Evolutionary conservation across 768 basidiomycete genomes (phyloP).

Genomic region (Lactarius psammicola): DNA sequence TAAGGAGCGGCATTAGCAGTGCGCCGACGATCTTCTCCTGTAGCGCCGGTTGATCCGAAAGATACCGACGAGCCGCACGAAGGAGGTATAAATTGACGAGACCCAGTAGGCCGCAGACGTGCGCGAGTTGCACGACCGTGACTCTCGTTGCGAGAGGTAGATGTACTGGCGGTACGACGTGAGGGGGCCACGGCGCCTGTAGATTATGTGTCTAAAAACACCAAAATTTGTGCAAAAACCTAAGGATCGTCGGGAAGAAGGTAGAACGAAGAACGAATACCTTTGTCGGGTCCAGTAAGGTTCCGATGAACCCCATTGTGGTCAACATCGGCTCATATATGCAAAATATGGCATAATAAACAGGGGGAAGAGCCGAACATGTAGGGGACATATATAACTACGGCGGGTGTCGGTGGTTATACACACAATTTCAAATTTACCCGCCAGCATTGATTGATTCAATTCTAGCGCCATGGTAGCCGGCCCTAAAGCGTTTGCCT

Average conservation of each 20-base stretch:
- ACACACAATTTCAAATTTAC: background rate
- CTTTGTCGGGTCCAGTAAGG: conserved; percentile 60
- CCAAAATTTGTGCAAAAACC: conserved; percentile 6
- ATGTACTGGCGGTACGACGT: conserved; percentile 45
- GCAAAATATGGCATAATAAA: conserved; percentile 73
- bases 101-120: conserved; percentile 74
- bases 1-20: conserved; percentile 62
- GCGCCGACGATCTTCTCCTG: conserved; percentile 72
- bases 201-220: conserved; percentile 59
- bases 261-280: conserved; percentile 39
- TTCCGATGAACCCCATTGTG: conserved; percentile 61
- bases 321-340: conserved; percentile 72
- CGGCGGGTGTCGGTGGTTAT: background rate
- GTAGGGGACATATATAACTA: conserved; percentile 39
- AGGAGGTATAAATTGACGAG: conserved; percentile 68
- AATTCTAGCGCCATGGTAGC: background rate
- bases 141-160: conserved; percentile 65
- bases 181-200: conserved; percentile 70
- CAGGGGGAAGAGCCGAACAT: conserved; percentile 63
- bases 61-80: conserved; percentile 56
- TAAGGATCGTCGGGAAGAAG: conserved; percentile 14
- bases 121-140: conserved; percentile 71
- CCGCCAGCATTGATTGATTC: too few species aligned
- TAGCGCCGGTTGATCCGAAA: conserved; percentile 54
- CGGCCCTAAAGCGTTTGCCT: conserved; percentile 33